These are phyloP conservation scores for Isatis lusitanica DNA, from an alignment of 441 rosid species.

Conservation along the genomic window DNA sequence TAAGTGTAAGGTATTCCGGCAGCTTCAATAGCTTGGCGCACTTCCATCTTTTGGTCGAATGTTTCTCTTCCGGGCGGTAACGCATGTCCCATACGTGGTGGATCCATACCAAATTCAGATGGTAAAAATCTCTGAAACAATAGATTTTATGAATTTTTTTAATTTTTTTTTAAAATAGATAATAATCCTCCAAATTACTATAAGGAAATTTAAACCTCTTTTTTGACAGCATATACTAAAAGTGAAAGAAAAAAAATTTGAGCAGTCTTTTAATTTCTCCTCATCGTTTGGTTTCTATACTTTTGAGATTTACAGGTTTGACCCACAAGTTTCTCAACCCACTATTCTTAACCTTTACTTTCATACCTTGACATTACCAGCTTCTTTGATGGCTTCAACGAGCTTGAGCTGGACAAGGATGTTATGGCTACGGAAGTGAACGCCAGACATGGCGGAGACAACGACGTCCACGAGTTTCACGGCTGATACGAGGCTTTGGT, in stretches of 20 bases:
- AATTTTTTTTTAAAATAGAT: no score
- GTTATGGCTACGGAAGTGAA: conserved; percentile 66
- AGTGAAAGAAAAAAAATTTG: background rate
- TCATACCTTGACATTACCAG: conserved; percentile 65
- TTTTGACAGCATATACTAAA: no score
- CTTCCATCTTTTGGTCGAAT: conserved; percentile 74
- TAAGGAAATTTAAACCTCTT: no score
- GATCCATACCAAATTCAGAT: conserved; percentile 84
- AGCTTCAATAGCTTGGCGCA: conserved; percentile 69
- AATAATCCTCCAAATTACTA: background rate
- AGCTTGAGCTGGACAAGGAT: conserved; percentile 69
- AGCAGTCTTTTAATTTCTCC: background rate
- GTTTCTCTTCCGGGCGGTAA: conserved; percentile 71
- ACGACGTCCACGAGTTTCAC: conserved; percentile 74
- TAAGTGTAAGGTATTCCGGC: conserved; percentile 74
- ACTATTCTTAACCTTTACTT: background rate
- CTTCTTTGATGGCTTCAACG: conserved; percentile 81
- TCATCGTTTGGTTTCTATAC: background rate
- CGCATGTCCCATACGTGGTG: conserved; percentile 67
- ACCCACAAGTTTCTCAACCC: background rate
- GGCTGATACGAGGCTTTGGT: conserved; percentile 65
- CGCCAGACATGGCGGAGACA: conserved; percentile 78
- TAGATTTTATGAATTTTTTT: background rate
- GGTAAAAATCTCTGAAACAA: conserved; percentile 66
- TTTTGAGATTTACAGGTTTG: background rate